Conservation (phyloP, 257 asterid species). For the Prunella vulgaris region DNA sequence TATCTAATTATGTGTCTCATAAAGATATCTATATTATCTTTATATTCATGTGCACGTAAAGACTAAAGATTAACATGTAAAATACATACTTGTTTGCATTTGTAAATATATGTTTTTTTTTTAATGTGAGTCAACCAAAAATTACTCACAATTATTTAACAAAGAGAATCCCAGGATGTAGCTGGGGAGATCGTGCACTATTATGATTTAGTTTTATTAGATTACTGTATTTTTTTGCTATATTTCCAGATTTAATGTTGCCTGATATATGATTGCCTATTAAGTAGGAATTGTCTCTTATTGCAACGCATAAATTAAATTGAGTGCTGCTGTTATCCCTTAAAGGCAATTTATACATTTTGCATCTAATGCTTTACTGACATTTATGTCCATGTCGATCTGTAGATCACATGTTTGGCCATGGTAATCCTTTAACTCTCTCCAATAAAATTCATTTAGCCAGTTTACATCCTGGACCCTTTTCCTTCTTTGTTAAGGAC, state of each 20-base stretch:
- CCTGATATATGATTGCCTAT: slow-evolving; percentile 7
- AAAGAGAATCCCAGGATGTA: slow-evolving; percentile 3
- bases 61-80: neutral
- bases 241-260: neutral
- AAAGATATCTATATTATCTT: neutral
- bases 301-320: neutral
- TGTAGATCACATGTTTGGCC: neutral
- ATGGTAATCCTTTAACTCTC: neutral
- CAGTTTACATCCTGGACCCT: neutral
- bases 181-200: slow-evolving; percentile 9
- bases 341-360: neutral
- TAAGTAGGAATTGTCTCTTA: neutral
- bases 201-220: neutral
- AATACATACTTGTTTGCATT: neutral
- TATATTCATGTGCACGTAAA: neutral
- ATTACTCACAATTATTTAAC: neutral
- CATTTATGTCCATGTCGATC: neutral
- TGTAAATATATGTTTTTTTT: neutral
- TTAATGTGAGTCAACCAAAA: slow-evolving; percentile 9
- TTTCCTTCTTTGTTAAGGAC: neutral
- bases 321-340: neutral
- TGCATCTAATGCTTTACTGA: neutral
- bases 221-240: neutral
- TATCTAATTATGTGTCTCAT: neutral
- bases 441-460: neutral